Percentiles rank a stretch among this genome's conserved stretches.
Evolutionary conservation across 768 basidiomycete genomes (phyloP).

Genomic region (Mrakia gelida): DNA sequence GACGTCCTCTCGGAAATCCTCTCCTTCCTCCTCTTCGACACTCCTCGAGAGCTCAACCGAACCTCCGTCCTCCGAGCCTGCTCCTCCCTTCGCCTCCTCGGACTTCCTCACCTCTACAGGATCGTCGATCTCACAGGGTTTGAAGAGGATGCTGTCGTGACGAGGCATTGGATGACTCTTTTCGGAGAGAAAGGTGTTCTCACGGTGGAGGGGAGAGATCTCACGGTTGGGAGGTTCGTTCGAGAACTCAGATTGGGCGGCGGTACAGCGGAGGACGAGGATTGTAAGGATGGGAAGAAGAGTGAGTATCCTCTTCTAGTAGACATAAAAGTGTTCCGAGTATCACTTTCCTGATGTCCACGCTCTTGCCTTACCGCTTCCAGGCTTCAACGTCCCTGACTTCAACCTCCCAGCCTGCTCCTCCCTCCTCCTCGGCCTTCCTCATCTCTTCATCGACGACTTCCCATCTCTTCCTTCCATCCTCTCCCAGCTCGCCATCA

Average conservation of each 20-base stretch:
- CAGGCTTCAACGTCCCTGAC: not conserved
- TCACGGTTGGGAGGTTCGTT: not conserved
- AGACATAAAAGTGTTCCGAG: no score
- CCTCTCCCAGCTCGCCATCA: not conserved
- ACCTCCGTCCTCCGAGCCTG: not conserved
- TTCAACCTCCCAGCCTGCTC: not conserved
- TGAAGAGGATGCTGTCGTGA: not conserved
- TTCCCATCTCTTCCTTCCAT: not conserved
- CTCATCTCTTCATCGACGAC: no score
- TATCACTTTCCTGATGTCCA: no score
- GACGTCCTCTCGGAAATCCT: not conserved
- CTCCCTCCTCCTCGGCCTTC: not conserved
- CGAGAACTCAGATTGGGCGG: not conserved
- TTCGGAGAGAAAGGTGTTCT: not conserved
- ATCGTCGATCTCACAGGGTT: not conserved
- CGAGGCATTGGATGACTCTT: not conserved
- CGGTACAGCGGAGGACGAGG: no score
- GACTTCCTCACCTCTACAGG: not conserved
- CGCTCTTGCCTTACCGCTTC: no score
- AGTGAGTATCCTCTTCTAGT: no score
- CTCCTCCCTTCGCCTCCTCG: not conserved
- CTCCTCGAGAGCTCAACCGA: not conserved
- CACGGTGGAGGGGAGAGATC: not conserved
- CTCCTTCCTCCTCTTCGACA: not conserved
- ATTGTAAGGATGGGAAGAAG: no score